Evolutionary conservation across 805 yeast species (phyloP), one percentile per base, ranked within the genome.

Genomic region (Metschnikowia bowlesiae): DNA sequence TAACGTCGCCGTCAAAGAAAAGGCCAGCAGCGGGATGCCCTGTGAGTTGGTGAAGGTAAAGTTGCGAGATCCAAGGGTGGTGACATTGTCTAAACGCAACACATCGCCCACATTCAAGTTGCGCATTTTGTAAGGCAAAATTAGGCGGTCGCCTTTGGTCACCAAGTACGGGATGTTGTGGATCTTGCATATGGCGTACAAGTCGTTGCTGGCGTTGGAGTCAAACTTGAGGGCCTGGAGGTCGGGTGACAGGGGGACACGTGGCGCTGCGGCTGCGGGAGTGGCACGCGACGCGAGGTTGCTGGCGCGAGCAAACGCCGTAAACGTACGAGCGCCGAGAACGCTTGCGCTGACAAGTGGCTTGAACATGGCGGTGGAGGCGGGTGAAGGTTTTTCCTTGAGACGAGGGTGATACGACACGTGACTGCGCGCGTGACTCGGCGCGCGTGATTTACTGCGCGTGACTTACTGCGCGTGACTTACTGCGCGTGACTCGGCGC

Each of bases 111-210:
- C 84, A 47, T 83, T 76, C 9, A 85, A 94, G 48, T 82, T 80
- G 60, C 83, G 85, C 74, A 94, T 64, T 55, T 82, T 80, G 68
- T 81, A 91, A 2, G 97, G 97, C 37, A 94, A 68, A 26, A 83
- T 78, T 47, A 94, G 79, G 56, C 76, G 79, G 67, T 94, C 99
- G 22, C 99, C 99, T 57, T 84, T 81, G 28, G 98, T 90, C 14
- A 94, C 94, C 53, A 94, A 73, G 62, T 88, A 90, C 39, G 94
- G 89, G 68, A 89, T 83, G 67, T 85, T 82, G 71, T 89, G 94
- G 36, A 94, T 79, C 58, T 81, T 83, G 57, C 92, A 78, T 8
- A 88, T 76, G 42, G 98, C 98, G 64, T 89, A 94, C 32, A 92
- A 69, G 54, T 80, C 81, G 39, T 62, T 56, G 30, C 64, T 63